Evolutionary conservation across 805 yeast species (phyloP), one percentile per base, ranked within the genome.

Genomic region (Trichomonascus vanleenenianus): DNA sequence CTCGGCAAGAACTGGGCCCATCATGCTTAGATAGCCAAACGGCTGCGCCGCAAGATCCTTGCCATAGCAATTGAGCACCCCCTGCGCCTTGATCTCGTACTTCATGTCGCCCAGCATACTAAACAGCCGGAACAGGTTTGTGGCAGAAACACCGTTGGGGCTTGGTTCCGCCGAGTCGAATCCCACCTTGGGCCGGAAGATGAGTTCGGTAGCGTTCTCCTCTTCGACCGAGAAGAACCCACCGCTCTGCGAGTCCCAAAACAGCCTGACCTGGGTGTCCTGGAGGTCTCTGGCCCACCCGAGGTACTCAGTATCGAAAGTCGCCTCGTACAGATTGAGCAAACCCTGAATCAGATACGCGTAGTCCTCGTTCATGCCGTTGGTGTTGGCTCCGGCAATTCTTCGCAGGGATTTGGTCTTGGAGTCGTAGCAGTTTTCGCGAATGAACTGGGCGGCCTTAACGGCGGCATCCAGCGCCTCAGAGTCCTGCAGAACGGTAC

Each of bases 151-250:
- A 11, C 66, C 65, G 42, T 67, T 63, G 16, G 67, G 52, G 25
- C 65, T 57, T 1, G 71, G 71, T 49, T 63, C 68, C 2, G 65
- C 64, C 16, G 60, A 45, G 43, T 67, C 71, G 34, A 60, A 60
- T 12, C 60, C 63, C 41, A 50, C 47, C 52, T 66, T 65, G 39
- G 68, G 64, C n/a, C 68, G 53, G 50, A 61, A 52, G 15, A 61
- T 53, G 18, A 63, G 54, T 39, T 57, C 52, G 10, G 53, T 46
- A 41, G 51, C 49, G 12, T 51, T 53, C 16, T 48, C 56, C 10
- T 54, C 42, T n/a, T 44, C 44, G 15, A 35, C 37, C 8, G 56
- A 49, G 51, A 50, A 66, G 45, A 54, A 66, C 6, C 64, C 69
- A 4, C 66, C 63, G 12, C 57, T 49, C 11, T 56, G 51, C 9